These are phyloP conservation scores for Nematodospora valgi DNA, from an alignment of 805 yeast species.

Conservation along the genomic window DNA sequence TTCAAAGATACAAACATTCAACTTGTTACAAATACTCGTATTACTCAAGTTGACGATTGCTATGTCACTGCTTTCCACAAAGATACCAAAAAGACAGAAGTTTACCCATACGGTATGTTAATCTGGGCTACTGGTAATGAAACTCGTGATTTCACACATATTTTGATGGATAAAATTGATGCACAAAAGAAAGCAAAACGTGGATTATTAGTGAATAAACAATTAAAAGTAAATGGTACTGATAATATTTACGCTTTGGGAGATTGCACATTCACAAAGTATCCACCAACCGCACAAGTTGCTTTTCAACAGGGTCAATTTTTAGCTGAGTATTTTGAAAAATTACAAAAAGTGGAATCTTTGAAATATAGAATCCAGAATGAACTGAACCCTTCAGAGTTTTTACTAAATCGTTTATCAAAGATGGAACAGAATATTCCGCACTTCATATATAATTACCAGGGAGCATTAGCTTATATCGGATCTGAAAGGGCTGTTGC, in stretches of 20 bases:
- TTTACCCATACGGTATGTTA: conserved; percentile 84
- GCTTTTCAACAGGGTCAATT: conserved; percentile 92
- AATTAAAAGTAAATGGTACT: conserved; percentile 77
- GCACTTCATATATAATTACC: conserved; percentile 79
- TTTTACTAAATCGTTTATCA: conserved; percentile 44
- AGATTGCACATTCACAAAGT: conserved; percentile 89
- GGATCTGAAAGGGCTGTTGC: conserved; percentile 95
- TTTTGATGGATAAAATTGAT: conserved; percentile 63
- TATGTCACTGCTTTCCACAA: conserved; percentile 69
- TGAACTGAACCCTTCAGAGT: conserved; percentile 40
- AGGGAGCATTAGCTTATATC: conserved; percentile 91
- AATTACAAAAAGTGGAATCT: conserved; percentile 58
- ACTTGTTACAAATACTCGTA: conserved; percentile 80
- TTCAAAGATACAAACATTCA: conserved; percentile 66
- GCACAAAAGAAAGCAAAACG: conserved; percentile 83
- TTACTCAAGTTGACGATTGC: conserved; percentile 73
- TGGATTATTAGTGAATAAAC: conserved; percentile 83
- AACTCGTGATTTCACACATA: conserved; percentile 69
- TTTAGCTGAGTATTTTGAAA: conserved; percentile 69
- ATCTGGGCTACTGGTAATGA: conserved; percentile 99
- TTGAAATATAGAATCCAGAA: conserved; percentile 43
- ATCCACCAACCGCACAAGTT: conserved; percentile 96
- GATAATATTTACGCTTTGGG: conserved; percentile 85
- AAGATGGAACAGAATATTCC: conserved; percentile 41
- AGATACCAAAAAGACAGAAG: conserved; percentile 57